Conservation (phyloP, 257 asterid genomes). For the Paulownia fortunei region DNA sequence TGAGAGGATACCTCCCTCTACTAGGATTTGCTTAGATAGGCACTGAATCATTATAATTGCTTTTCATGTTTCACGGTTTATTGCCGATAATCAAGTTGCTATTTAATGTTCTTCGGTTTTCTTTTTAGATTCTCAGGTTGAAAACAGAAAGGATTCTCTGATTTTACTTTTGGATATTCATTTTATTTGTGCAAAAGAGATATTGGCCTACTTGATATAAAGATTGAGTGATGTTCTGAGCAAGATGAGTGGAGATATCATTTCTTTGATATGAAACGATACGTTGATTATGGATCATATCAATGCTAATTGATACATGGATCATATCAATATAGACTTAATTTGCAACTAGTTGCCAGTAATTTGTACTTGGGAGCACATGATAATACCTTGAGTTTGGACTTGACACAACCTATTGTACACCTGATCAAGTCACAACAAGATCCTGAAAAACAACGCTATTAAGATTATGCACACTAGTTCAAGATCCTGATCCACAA, state of each 20-base stretch:
- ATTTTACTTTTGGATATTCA: background rate
- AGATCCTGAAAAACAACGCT: background rate
- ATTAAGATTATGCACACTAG: background rate
- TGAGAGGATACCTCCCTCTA: slow-evolving; percentile 79
- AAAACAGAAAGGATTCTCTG: background rate
- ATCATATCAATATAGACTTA: slow-evolving; percentile 7
- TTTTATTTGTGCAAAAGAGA: background rate
- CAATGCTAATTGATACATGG: background rate
- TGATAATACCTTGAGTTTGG: slow-evolving; percentile 4
- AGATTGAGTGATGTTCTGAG: slow-evolving; percentile 2
- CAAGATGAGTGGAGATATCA: background rate
- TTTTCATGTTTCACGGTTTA: background rate
- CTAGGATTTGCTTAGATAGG: slow-evolving; percentile 88
- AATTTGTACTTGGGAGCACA: background rate
- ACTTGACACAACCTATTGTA: background rate
- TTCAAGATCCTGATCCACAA: background rate
- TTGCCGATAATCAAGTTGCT: background rate
- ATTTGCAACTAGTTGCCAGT: slow-evolving; percentile 6
- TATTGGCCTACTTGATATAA: background rate
- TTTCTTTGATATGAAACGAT: slow-evolving; percentile 23
- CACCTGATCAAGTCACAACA: background rate
- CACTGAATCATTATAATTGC: slow-evolving; percentile 30
- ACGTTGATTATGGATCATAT: too few relatives aligned
- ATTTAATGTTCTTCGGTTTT: background rate
- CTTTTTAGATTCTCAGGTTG: background rate